A percentile compares a stretch with the other conserved stretches of the same genome.
phyloP scores from a whole-genome alignment of 352 stramenopile genomes.

The Elongisporangium senticosum region DNA sequence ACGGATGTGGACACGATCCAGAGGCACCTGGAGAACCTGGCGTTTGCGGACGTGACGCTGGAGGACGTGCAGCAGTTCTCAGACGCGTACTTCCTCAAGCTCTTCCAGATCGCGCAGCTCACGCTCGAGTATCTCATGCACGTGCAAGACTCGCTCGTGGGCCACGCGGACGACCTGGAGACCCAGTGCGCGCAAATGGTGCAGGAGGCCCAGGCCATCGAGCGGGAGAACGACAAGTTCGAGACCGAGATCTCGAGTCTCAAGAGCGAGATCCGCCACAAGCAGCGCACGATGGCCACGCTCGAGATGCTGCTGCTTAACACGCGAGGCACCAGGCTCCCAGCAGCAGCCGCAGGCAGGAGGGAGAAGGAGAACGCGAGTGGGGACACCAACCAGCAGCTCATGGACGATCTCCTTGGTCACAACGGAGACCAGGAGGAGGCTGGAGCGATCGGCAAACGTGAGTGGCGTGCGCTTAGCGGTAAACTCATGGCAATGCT shows the following conservation, averaged over 20 bases:
- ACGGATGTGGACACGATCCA: constrained; percentile 77
- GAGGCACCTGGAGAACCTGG: constrained; percentile 71
- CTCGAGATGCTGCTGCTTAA: constrained; percentile 80
- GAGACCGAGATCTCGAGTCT: constrained; percentile 53
- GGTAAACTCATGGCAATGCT: not conserved
- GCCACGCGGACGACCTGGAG: constrained; percentile 58
- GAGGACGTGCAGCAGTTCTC: constrained; percentile 84
- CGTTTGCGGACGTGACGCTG: constrained; percentile 75
- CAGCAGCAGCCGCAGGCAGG: constrained; percentile 11
- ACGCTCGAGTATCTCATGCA: constrained; percentile 81
- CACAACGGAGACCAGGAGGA: constrained; percentile 2
- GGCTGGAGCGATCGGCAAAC: constrained; percentile 15
- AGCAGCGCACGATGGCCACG: constrained; percentile 76
- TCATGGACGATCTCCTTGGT: constrained; percentile 31
- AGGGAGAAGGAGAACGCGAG: constrained; percentile 36
- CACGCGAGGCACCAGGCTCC: constrained; percentile 8
- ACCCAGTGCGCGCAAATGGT: constrained; percentile 61
- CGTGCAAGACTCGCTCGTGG: constrained; percentile 75
- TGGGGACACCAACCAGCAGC: constrained; percentile 14
- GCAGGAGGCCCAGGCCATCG: constrained; percentile 53
- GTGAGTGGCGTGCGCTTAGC: constrained; percentile 10
- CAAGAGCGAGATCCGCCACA: constrained; percentile 75
- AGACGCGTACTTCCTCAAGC: constrained; percentile 80
- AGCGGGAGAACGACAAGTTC: constrained; percentile 54
- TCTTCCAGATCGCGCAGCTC: constrained; percentile 82